Base-by-base conservation (phyloP, 805 yeast genomes). In the Candida ipomoeae region DNA sequence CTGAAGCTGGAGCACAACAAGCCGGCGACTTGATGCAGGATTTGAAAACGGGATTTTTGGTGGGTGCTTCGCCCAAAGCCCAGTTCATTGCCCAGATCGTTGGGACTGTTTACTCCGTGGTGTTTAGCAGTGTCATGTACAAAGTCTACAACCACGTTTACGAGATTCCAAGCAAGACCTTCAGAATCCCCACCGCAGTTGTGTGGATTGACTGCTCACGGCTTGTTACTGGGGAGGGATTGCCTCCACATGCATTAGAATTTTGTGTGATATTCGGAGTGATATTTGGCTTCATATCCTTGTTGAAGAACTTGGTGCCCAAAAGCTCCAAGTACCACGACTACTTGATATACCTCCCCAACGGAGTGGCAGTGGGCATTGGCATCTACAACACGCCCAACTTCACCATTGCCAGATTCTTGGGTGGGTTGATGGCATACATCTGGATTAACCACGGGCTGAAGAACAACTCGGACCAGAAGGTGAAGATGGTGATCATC, bases 11-110 rank as follows among this genome's bases (percentile, higher is more conserved):
- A 7, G 97, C 99, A 2, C 98, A 94, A 70, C 99, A 92, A 69
- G 97, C 98, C 2, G 98, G 99, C 31, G 99, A 92, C 68, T 74
- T 92, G 62, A 88, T 94, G 96, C 99, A 92, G 71, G 98, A 94
- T 69, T 74, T 92, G 58, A 94, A 94, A 65, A 91, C 99, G 0
- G 98, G 98, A 0, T 92, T 88, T 67, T 67, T 92, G 48, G 62
- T 92, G 2, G 96, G 96, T 14, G 97, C 98, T 0, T 87, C 96
- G 0, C 97, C 97, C 15, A 80, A 78, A 54, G 96, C 96, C 3
- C 99, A 94, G 67, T 91, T 94, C 59, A 63, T 82, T 18, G 98
- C 97, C 0, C 98, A 94, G 68, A 57, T 90, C 13, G 79, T 90
- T 38, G 99, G 99, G 0, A 87, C 97, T 0, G 56, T 81, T 0